Evolutionary conservation across 1,284 basidiomycete species (phyloP), one percentile per base, ranked within the genome.

Genomic region (Takashimella koratensis): DNA sequence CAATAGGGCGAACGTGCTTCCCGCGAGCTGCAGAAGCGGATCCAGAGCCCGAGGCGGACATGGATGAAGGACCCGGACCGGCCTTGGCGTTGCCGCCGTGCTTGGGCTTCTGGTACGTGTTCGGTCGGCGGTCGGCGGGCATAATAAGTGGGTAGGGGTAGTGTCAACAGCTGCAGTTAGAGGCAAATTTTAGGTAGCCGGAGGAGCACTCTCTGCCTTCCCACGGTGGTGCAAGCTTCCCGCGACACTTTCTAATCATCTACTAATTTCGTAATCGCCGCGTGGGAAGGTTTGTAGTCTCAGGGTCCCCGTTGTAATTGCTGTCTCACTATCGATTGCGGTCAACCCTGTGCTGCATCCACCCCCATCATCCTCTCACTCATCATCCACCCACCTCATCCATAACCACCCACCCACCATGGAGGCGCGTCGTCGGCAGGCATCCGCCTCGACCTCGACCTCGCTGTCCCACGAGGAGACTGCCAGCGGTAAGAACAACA

Each of bases 1-100:
- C 66, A 3, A 62, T 59, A 5, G 68, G 53, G 8, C 45, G 59
- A 10, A 62, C 49, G 50, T 61, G 63, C 51, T n/a, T 23, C 12
- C 2, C 8, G n/a, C n/a, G n/a, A n/a, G n/a, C n/a, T n/a, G n/a
- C n/a, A n/a, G n/a, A n/a, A n/a, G n/a, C n/a, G n/a, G n/a, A n/a
- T n/a, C n/a, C n/a, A 16, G 41, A 19, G 13, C 26, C 41, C 26
- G 20, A n/a, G 5, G 48, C 45, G 30, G 30, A 36, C 10, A 16
- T 8, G 16, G 30, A 36, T 8, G 30, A 36, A 8, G 30, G 30
- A 36, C 30, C 30, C n/a, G 49, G 49, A 2, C 49, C 53, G 8
- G 48, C 49, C 26, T 39, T 13, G 25, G 42, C 49, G 24, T 45
- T 44, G n/a, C n/a, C n/a, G n/a, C n/a, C n/a, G n/a, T n/a, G n/a